A percentile compares a stretch with the other conserved stretches of the same genome.
Evolutionary conservation across 2,329 filamentous ascomycete species (phyloP).

Genomic region (Pseudopyricularia javanii): DNA sequence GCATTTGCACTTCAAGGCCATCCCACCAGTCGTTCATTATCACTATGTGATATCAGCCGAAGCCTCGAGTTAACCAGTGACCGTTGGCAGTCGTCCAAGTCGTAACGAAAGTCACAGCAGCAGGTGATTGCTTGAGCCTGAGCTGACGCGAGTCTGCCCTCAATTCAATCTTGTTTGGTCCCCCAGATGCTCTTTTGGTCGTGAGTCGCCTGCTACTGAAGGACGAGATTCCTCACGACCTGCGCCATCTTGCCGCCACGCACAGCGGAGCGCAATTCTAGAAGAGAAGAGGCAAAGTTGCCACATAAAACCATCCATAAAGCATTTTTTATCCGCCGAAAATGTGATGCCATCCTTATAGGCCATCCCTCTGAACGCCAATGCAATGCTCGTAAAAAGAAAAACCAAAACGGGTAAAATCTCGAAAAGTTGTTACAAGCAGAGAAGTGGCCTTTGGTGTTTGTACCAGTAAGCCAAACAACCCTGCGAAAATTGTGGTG

Average conservation of each 20-base stretch:
- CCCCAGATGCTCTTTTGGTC: neutral
- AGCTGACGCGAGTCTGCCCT: neutral
- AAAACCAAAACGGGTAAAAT: constrained; percentile 10
- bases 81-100: too few relatives aligned
- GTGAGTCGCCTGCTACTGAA: constrained; percentile 1
- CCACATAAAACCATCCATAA: neutral
- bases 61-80: neutral
- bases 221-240: constrained; percentile 5
- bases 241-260: constrained; percentile 5
- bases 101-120: too few relatives aligned
- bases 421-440: constrained; percentile 15
- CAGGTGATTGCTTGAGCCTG: neutral
- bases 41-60: neutral
- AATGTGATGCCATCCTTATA: constrained; percentile 4
- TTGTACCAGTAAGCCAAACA: neutral
- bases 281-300: neutral
- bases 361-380: constrained; percentile 33
- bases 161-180: neutral
- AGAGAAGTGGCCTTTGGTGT: constrained; percentile 5
- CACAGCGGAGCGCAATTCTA: neutral
- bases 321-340: constrained; percentile 4
- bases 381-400: constrained; percentile 37
- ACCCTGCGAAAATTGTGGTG: neutral
- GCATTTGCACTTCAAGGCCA: neutral
- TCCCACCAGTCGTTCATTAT: neutral